Evolutionary conservation across 139 green algal species (phyloP).

Genomic region (Limnomonas spitsbergensis): DNA sequence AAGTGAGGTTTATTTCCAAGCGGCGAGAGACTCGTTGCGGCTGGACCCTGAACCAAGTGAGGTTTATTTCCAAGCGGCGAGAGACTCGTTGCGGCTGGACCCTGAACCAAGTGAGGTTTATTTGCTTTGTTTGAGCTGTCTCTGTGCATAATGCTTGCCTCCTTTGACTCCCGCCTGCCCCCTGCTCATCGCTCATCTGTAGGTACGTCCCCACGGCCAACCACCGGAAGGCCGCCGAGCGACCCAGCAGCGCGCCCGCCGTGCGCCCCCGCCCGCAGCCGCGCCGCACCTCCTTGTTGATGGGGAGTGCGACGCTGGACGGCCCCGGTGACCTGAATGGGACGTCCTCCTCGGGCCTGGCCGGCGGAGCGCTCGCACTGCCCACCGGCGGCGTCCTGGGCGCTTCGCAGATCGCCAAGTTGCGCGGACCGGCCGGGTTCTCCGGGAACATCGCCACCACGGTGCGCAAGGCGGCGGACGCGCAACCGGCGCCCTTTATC

Average conservation of each 20-base stretch:
- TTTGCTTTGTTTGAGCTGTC: too few relatives aligned
- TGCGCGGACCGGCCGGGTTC: not conserved
- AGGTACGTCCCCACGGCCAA: not conserved
- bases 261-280: not conserved
- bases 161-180: too few relatives aligned
- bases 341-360: not conserved
- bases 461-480: not conserved
- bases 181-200: too few relatives aligned
- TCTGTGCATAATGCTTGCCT: too few relatives aligned
- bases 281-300: not conserved
- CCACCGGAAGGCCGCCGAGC: not conserved
- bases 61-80: too few relatives aligned
- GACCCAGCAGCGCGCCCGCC: not conserved
- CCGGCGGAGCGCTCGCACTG: not conserved
- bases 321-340: not conserved
- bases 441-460: not conserved
- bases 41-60: too few relatives aligned
- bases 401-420: not conserved
- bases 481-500: not conserved
- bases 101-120: too few relatives aligned
- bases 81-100: too few relatives aligned
- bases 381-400: not conserved
- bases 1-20: too few relatives aligned
- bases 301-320: not conserved
- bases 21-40: too few relatives aligned